A percentile compares a stretch with the other conserved stretches of the same genome.
phyloP scores from a whole-genome alignment of 108 stramenopile genomes.

The Skeletonema grethae region DNA sequence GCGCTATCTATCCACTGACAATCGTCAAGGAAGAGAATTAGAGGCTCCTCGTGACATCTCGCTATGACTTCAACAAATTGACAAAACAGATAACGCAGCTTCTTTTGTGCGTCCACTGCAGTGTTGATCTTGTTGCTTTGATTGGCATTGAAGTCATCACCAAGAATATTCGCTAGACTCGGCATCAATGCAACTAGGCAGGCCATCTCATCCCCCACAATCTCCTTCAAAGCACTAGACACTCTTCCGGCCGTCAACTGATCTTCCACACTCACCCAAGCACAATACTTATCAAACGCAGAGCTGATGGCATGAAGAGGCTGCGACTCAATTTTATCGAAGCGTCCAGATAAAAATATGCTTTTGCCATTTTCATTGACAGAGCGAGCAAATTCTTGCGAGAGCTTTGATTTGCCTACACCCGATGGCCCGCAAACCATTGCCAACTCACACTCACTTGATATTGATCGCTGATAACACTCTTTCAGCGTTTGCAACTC shows the following conservation, averaged over 20 bases:
- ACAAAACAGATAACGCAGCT: too few species aligned
- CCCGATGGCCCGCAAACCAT: too few species aligned
- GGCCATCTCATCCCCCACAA: slow-evolving; percentile 4
- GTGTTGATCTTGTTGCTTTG: too few species aligned
- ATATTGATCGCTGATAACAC: too few species aligned
- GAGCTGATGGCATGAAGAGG: slow-evolving; percentile 17
- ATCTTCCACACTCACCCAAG: not conserved
- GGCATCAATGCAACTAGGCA: slow-evolving; percentile 17
- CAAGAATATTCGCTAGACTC: slow-evolving; percentile 9
- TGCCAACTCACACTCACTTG: too few species aligned
- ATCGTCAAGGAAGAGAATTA: too few species aligned
- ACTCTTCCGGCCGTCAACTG: not conserved
- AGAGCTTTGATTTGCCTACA: too few species aligned
- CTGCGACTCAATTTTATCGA: slow-evolving; percentile 9
- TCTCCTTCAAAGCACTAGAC: not conserved
- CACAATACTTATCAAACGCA: slow-evolving; percentile 32
- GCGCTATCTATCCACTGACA: too few species aligned
- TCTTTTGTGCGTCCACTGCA: too few species aligned
- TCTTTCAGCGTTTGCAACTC: too few species aligned
- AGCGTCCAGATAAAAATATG: slow-evolving; percentile 15
- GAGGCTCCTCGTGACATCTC: too few species aligned
- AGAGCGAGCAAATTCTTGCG: not conserved
- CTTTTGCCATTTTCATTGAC: not conserved
- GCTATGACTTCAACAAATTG: too few species aligned
- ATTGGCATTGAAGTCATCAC: not conserved